phyloP scores from a whole-genome alignment of 2,329 filamentous ascomycete genomes.

The Calonectria montana region DNA sequence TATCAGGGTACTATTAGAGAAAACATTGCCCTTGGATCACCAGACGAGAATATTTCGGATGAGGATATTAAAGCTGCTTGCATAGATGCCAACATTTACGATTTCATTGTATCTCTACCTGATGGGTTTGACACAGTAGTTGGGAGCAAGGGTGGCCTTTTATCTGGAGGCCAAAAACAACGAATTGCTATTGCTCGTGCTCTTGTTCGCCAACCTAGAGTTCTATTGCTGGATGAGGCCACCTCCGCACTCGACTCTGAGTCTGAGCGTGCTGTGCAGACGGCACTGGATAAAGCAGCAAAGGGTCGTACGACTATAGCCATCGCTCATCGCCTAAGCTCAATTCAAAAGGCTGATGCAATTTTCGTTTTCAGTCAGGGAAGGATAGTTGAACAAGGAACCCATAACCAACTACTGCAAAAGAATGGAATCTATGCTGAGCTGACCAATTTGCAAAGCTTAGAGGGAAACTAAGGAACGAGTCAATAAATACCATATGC shows the following conservation, averaged over 20 bases:
- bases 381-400: not conserved
- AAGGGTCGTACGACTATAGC: conserved; percentile 10
- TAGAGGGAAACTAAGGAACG: not conserved
- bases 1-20: conserved; percentile 59
- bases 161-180: conserved; percentile 14
- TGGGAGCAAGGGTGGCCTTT: not conserved
- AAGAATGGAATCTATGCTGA: conserved; percentile 3
- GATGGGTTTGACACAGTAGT: not conserved
- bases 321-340: conserved; percentile 3
- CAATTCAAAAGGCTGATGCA: conserved; percentile 1
- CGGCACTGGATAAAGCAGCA: conserved; percentile 3
- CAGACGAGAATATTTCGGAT: conserved; percentile 40
- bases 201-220: conserved; percentile 3
- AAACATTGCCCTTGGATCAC: conserved; percentile 59
- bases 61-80: conserved; percentile 48
- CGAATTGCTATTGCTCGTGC: conserved; percentile 12
- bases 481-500: no score
- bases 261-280: not conserved
- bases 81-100: conserved; percentile 7
- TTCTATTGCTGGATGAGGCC: conserved; percentile 4
- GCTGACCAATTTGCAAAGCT: conserved; percentile 5
- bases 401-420: not conserved
- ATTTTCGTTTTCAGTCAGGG: conserved; percentile 10
- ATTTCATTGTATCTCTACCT: not conserved
- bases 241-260: conserved; percentile 11